Evolutionary conservation across 345 rosid species (phyloP).

Genomic region (Populus ilicifolia): DNA sequence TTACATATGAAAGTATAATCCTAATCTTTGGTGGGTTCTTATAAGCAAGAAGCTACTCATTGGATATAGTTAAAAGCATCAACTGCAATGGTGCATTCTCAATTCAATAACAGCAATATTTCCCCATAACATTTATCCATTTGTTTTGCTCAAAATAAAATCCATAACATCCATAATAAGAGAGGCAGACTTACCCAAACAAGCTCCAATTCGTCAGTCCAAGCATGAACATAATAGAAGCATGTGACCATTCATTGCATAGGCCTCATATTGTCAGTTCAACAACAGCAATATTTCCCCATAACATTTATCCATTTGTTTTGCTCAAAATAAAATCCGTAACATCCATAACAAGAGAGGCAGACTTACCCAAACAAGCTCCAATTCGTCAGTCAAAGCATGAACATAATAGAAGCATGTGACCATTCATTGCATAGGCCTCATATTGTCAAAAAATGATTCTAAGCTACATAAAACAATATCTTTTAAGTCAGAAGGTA

Average conservation of each 20-base stretch:
- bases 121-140: not conserved
- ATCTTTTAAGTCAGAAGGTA: not conserved
- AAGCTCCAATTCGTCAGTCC: not conserved
- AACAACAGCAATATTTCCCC: not conserved
- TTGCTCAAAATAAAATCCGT: not conserved
- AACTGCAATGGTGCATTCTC: not conserved
- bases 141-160: not conserved
- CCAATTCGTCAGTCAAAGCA: not conserved
- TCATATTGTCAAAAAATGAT: not conserved
- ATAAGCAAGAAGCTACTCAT: not conserved
- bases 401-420: not conserved
- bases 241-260: not conserved
- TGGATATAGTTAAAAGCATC: not conserved
- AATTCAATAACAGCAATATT: not conserved
- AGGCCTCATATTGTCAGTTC: not conserved
- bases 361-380: not conserved
- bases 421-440: not conserved
- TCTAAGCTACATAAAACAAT: not conserved
- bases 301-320: not conserved
- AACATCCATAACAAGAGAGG: not conserved
- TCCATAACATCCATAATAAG: not conserved
- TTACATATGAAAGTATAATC: not conserved
- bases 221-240: not conserved
- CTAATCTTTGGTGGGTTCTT: not conserved
- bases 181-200: not conserved